Evolutionary conservation across 352 stramenopile genomes (phyloP), one percentile per base, ranked within the genome.

Genomic region (Phytophthora syringae): DNA sequence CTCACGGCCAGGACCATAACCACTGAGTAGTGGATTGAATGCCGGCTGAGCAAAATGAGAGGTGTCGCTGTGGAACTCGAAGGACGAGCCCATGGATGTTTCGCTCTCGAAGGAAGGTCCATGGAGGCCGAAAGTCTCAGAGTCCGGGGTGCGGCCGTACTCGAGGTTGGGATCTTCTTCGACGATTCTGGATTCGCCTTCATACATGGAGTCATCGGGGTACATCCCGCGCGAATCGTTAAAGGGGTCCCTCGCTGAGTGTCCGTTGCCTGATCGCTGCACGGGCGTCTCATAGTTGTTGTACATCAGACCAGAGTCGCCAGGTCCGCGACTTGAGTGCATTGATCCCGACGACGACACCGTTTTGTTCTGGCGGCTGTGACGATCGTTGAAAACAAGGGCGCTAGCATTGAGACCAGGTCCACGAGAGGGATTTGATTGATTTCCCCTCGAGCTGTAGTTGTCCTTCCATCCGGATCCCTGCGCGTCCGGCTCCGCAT

Each of bases 331-430:
- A 58, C 60, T 77, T 2, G 76, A 80, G 62, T 72, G 65, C 18
- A 82, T 69, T 24, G 81, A 88, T 11, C 77, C 80, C 3, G 76
- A 88, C 3, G 84, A 92, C 10, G 81, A 92, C 21, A 78, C 76
- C 0, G 84, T 92, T 52, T 89, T 84, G 37, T 88, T 82, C n/a
- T 72, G 60, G 24, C 68, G 80, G 44, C 78, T 86, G 20, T 62
- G 57, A 25, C 72, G 74, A 24, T 91, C 82, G 42, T 91, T 77
- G 51, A 90, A 92, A 25, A 64, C 78, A 21, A 92, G 76, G 0
- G 84, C 82, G 37, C 82, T 90, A 9, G 84, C 82, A 37, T 76
- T 89, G 9, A 92, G 62, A 30, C 66, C 70, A 13, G 82, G 80
- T 0, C 77, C 73, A 60, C 84, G 81, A 40, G 61, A 75, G 1